phyloP scores from a whole-genome alignment of 345 rosid species.

The Sisymbrium altissimum region DNA sequence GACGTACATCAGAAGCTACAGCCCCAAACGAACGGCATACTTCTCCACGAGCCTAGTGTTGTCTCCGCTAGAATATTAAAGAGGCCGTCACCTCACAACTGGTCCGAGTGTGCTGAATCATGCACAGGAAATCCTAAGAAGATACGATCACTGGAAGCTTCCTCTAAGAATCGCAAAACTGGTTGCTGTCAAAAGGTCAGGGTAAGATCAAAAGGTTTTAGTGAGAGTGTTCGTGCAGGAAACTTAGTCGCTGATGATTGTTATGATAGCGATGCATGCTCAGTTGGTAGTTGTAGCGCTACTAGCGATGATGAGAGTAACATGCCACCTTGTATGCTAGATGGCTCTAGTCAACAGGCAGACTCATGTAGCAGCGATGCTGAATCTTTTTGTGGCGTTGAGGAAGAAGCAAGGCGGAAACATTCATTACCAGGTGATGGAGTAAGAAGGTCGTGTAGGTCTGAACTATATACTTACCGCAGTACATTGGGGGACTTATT shows the following conservation, averaged over 20 bases:
- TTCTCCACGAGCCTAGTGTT: conserved; percentile 36
- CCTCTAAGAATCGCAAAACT: conserved; percentile 23
- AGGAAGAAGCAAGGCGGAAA: conserved; percentile 27
- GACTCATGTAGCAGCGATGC: conserved; percentile 49
- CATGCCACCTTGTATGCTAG: conserved; percentile 30
- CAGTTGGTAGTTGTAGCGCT: conserved; percentile 77
- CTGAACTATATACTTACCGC: conserved; percentile 67
- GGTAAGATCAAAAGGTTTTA: conserved; percentile 35
- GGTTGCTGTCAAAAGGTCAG: conserved; percentile 41
- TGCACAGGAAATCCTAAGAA: conserved; percentile 41
- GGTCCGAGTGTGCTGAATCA: conserved; percentile 39
- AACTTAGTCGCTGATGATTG: conserved; percentile 29
- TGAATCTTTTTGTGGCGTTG: conserved; percentile 37
- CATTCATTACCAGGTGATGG: conserved; percentile 35
- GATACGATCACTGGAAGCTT: conserved; percentile 35
- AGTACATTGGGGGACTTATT: conserved; percentile 56
- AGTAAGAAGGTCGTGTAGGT: conserved; percentile 52
- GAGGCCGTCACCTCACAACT: conserved; percentile 39
- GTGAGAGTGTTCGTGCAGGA: conserved; percentile 30
- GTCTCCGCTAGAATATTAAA: conserved; percentile 41
- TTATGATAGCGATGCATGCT: conserved; percentile 47
- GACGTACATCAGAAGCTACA: conserved; percentile 33
- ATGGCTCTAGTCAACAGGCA: conserved; percentile 32
- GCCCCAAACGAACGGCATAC: conserved; percentile 19
- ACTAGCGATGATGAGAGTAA: conserved; percentile 28